Evolutionary conservation across 2,329 filamentous ascomycete species (phyloP), one percentile per base, ranked within the genome.

Genomic region (Curvularia sp.): DNA sequence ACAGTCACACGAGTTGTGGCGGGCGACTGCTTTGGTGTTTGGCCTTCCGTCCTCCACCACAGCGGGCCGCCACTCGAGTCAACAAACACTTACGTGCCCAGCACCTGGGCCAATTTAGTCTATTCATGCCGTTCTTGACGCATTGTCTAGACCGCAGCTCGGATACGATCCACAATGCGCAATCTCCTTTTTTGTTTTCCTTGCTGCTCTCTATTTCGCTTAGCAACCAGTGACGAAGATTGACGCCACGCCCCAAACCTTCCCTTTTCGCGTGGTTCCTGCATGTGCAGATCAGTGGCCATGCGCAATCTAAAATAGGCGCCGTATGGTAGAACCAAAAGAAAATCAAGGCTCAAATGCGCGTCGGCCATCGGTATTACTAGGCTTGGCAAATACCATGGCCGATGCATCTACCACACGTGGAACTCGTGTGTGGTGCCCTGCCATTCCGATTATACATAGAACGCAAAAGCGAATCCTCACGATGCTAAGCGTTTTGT

Each of bases 191-290:
- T 61, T 55, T 44, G 30, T 54, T 61, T 53, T 49, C 42, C 48
- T 49, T 52, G 59, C 55, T 50, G 53, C 57, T 66, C 64, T 24
- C 46, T 35, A 67, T 67, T 53, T 67, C 62, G 64, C 60, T 64
- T 65, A 59, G 12, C 10, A 28, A 30, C 64, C 60, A 61, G 55
- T 63, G 38, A 54, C 43, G 46, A 43, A 39, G 13, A 12, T 26
- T 58, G 59, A 50, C 61, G 48, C 48, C n/a, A 60, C 58, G 55
- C 58, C 60, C 33, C 57, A 53, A 51, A 57, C 57, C 52, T 31
- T 39, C 50, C 53, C 54, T 42, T 46, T 26, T 13, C 39, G 30
- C 60, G 9, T 35, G 61, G 28, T 55, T 58, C 52, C 52, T 55
- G 47, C 49, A 43, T 47, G n/a, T 24, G 52, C 18, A 47, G 56